Conservation (phyloP, 78 protist genomes). For the Diacronema lutheri region DNA sequence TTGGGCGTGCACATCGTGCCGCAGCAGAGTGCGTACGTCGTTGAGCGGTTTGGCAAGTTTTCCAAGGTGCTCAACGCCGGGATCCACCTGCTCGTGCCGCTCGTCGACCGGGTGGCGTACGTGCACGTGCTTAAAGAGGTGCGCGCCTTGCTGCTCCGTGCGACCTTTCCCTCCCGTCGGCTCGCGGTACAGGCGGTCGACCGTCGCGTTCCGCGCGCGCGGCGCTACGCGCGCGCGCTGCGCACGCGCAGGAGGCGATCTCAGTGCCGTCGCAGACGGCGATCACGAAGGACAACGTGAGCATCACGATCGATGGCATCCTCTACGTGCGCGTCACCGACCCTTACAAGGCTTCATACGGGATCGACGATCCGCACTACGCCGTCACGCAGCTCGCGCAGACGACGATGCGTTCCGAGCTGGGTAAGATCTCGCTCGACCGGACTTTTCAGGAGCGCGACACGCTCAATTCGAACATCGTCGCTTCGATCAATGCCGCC, state of each 20-base stretch:
- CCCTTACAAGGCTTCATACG: constrained; percentile 40
- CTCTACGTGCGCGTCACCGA: constrained; percentile 26
- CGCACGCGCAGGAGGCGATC: too few species aligned
- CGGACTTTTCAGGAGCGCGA: constrained; percentile 58
- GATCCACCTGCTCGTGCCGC: constrained; percentile 54
- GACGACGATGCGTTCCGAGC: constrained; percentile 71
- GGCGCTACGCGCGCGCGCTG: too few species aligned
- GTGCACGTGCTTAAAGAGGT: constrained; percentile 41
- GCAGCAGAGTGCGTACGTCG: constrained; percentile 61
- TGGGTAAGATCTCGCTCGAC: constrained; percentile 65
- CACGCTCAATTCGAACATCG: constrained; percentile 51
- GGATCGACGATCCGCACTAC: constrained; percentile 55
- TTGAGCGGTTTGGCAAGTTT: constrained; percentile 68
- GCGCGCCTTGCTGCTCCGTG: constrained; percentile 2
- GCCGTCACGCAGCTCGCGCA: constrained; percentile 68
- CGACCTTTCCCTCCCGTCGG: neutral
- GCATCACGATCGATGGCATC: constrained; percentile 65
- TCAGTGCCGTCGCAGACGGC: constrained; percentile 50
- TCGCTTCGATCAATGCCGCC: constrained; percentile 25
- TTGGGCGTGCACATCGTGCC: constrained; percentile 52
- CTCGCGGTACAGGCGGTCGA: neutral
- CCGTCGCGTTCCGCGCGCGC: neutral
- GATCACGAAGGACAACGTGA: constrained; percentile 73
- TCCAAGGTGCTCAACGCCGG: constrained; percentile 53
- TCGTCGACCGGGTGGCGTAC: constrained; percentile 57